Conservation (phyloP, 1,284 basidiomycete species). For the Ustilago crameri region DNA sequence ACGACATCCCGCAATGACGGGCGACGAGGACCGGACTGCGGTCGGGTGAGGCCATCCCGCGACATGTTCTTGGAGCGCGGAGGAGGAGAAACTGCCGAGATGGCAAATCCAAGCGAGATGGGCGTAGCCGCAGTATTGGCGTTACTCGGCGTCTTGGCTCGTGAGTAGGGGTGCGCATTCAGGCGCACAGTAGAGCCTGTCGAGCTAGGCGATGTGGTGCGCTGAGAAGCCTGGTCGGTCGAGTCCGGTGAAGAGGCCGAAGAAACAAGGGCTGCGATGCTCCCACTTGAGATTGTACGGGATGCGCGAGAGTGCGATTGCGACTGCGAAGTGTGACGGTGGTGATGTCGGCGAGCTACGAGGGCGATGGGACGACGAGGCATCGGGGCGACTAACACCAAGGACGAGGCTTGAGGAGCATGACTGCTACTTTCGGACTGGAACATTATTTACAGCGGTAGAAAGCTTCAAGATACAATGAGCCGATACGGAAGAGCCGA, state of each 20-base stretch:
- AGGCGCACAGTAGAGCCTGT: constrained; percentile 3
- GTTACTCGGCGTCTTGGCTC: constrained; percentile 30
- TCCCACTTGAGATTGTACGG: constrained; percentile 15
- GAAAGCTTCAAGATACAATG: neutral
- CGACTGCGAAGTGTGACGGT: constrained; percentile 16
- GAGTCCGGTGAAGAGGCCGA: constrained; percentile 9
- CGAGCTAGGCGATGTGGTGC: neutral
- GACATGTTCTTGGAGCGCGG: constrained; percentile 15
- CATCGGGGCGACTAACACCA: constrained; percentile 44
- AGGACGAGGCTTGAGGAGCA: constrained; percentile 17
- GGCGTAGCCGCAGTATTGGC: constrained; percentile 4
- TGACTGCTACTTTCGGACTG: constrained; percentile 16
- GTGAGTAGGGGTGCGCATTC: constrained; percentile 30
- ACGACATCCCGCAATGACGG: constrained; percentile 9
- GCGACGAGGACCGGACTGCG: constrained; percentile 10
- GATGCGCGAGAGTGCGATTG: constrained; percentile 25
- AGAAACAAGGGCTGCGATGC: neutral
- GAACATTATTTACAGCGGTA: constrained; percentile 1
- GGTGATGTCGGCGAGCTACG: constrained; percentile 40
- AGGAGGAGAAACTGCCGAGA: constrained; percentile 31
- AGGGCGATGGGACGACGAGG: constrained; percentile 47
- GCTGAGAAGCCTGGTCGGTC: constrained; percentile 1
- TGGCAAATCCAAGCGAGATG: constrained; percentile 15
- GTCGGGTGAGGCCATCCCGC: constrained; percentile 8
- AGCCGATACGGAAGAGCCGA: too few species aligned